Conservation (phyloP, 2,329 filamentous ascomycete species). For the Phaeoacremonium minimum region DNA sequence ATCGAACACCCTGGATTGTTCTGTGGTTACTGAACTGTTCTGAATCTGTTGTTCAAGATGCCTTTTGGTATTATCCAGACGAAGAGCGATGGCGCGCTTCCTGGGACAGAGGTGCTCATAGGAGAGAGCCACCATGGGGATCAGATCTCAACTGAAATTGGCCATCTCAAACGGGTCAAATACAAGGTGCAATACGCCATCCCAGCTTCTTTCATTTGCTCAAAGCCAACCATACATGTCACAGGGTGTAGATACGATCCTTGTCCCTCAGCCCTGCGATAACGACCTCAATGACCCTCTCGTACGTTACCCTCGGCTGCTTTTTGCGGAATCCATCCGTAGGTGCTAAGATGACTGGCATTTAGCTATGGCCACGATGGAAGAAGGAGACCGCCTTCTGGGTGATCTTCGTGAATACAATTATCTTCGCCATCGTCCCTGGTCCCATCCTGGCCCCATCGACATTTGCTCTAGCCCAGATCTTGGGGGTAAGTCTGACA, state of each 20-base stretch:
- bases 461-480: slow-evolving; percentile 11
- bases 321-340: neutral
- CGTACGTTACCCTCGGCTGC: slow-evolving; percentile 6
- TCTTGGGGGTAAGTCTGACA: slow-evolving; percentile 18
- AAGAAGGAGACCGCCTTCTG: slow-evolving; percentile 14
- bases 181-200: slow-evolving; percentile 3
- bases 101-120: slow-evolving; percentile 20
- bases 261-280: slow-evolving; percentile 10
- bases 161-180: slow-evolving; percentile 5
- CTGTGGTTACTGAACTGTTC: too few relatives aligned
- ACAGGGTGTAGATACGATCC: slow-evolving; percentile 12
- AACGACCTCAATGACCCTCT: slow-evolving; percentile 12
- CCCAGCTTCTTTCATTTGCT: neutral
- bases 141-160: neutral
- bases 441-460: slow-evolving; percentile 13
- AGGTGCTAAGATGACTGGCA: neutral
- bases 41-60: slow-evolving; percentile 11
- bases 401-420: slow-evolving; percentile 13
- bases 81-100: slow-evolving; percentile 11
- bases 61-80: slow-evolving; percentile 20
- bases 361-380: slow-evolving; percentile 14
- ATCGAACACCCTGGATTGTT: too few relatives aligned
- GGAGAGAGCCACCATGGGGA: slow-evolving; percentile 7
- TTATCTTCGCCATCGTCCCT: slow-evolving; percentile 14
- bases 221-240: neutral